Percentiles rank a stretch among this genome's conserved stretches.
Conservation (phyloP, 1,139 yeast species). For the Yarrowia galli region DNA sequence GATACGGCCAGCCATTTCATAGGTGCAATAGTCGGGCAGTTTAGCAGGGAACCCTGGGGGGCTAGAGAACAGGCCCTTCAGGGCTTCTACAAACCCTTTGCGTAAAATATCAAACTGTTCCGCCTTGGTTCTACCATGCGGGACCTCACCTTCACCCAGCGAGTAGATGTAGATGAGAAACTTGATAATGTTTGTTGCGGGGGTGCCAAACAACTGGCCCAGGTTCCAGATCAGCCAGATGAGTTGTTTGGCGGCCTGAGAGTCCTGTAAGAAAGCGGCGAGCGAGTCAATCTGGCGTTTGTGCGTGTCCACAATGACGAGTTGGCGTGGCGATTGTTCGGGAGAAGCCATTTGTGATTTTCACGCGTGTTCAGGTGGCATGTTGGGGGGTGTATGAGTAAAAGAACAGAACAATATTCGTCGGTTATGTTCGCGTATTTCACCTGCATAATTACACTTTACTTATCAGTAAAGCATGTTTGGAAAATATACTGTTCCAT, state of each 20-base stretch:
- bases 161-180: neutral
- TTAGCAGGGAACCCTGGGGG: neutral
- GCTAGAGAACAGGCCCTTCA: neutral
- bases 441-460: neutral
- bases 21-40: neutral
- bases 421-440: neutral
- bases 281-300: neutral
- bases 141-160: neutral
- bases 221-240: constrained; percentile 6
- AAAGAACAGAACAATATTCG: too few relatives aligned
- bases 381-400: neutral
- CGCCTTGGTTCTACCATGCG: neutral
- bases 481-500: neutral
- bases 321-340: neutral
- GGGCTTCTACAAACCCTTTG: neutral
- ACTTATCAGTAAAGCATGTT: neutral
- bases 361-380: neutral
- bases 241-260: neutral
- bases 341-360: neutral
- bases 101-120: neutral
- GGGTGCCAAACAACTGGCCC: neutral
- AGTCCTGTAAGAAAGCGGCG: neutral
- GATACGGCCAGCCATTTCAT: constrained; percentile 3
- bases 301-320: too few relatives aligned
- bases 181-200: neutral